Conservation (phyloP, 306 rosid species). For the Rubus idaeus region DNA sequence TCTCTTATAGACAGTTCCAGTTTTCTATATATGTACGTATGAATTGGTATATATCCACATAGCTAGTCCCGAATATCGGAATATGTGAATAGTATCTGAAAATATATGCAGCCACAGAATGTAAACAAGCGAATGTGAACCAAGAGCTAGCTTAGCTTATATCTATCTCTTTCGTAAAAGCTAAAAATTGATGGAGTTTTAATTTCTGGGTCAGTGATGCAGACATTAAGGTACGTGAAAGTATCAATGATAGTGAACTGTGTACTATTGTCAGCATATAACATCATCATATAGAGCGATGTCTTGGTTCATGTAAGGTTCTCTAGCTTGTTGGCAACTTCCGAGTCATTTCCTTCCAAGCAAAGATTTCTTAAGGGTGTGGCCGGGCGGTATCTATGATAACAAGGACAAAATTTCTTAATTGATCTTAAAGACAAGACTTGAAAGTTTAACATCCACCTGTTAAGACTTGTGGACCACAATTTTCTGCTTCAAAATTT, state of each 20-base stretch:
- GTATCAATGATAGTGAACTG: not conserved
- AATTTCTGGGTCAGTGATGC: not conserved
- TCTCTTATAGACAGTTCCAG: too few relatives aligned
- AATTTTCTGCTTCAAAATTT: too few relatives aligned
- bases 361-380: not conserved
- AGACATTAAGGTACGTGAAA: too few relatives aligned
- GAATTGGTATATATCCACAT: not conserved
- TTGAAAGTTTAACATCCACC: not conserved
- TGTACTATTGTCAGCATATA: not conserved
- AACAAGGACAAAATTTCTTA: not conserved
- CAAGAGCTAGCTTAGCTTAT: not conserved
- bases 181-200: not conserved
- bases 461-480: not conserved
- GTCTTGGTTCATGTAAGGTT: not conserved
- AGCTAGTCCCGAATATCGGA: too few relatives aligned
- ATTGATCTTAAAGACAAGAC: not conserved
- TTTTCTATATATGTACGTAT: not conserved
- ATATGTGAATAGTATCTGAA: too few relatives aligned
- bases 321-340: not conserved
- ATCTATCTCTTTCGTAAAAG: not conserved
- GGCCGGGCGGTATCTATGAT: not conserved
- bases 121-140: not conserved
- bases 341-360: not conserved
- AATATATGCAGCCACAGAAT: not conserved
- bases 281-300: not conserved